Base-by-base conservation (phyloP, 495 filamentous ascomycete genomes). In the Cercophora sp. region DNA sequence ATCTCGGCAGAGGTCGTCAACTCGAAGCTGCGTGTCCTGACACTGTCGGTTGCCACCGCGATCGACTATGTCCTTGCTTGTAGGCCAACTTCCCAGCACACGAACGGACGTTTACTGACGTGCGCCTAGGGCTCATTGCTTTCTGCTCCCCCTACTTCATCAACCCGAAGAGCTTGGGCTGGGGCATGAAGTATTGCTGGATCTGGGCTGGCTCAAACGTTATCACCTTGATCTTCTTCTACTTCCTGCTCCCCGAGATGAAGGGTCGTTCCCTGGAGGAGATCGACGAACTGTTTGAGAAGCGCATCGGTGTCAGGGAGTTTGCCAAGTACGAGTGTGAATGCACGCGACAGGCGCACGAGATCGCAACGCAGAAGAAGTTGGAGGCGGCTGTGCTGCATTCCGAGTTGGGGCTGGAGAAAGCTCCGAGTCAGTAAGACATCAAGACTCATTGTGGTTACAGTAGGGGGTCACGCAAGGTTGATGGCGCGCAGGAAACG, bases 241-340 rank as follows among this genome's bases (percentile, higher is more conserved):
- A 71, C 52, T 59, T 81, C 34, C 72, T 62, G 10, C 26, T 72
- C 0, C 73, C 73, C 0, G 74, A 78, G 57, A 59, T 81, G 0
- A 82, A 78, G 48, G 82, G 82, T 0, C 71, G 78, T 13, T 79
- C 78, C 0, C 69, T 85, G 8, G 78, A 81, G 52, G 78, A 84
- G 51, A 85, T 84, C 64, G 80, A 83, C 50, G 70, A 74, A 51
- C 50, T 74, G 16, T 74, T 76, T 50, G 59, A 59, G 16, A 64
- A 62, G 40, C 40, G 40, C 20, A 22, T 47, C 26, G 34, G 44
- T 27, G 44, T 47, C 4, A 47, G 22, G 25, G 44, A 47, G 3
- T 47, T 47, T 34, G 26, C 44, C 10, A 47, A 8, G 15, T 47
- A 47, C 44, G 44, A 47, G n/a, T 47, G 44, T 16, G 44, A 47